Evolutionary conservation across 306 rosid species (phyloP).

Genomic region (Malus sylvestris): DNA sequence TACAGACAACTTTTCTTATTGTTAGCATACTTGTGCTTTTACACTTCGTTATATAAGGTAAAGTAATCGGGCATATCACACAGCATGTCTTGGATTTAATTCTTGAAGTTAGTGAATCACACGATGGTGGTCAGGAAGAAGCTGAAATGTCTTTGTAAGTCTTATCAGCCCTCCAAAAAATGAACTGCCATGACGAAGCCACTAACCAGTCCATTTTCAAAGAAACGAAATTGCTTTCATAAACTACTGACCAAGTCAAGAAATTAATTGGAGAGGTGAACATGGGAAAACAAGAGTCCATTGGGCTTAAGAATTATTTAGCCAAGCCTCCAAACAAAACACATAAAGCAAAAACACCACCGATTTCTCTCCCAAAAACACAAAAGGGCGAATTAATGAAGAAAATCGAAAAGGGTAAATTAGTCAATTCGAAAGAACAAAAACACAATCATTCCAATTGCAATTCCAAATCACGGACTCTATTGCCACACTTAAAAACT

Average conservation of each 20-base stretch:
- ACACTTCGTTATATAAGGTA: no score
- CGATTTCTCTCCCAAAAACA: no score
- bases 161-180: no score
- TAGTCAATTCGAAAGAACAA: not conserved
- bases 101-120: no score
- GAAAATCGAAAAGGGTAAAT: not conserved
- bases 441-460: not conserved
- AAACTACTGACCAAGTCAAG: no score
- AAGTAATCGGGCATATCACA: no score
- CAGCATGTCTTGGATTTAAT: no score
- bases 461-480: not conserved
- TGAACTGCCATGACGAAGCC: no score
- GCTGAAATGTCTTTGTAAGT: no score
- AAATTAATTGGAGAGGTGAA: no score
- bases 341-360: not conserved
- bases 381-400: not conserved
- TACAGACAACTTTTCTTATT: not conserved
- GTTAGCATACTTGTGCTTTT: not conserved
- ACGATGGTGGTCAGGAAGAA: rapidly evolving
- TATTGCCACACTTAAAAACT: not conserved
- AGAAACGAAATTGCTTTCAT: no score
- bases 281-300: not conserved
- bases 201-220: no score
- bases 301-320: not conserved
- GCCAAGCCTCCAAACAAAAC: not conserved